These are phyloP conservation scores for Rhamnella rubrinervis DNA, from an alignment of 331 rosid species.

Conservation along the genomic window DNA sequence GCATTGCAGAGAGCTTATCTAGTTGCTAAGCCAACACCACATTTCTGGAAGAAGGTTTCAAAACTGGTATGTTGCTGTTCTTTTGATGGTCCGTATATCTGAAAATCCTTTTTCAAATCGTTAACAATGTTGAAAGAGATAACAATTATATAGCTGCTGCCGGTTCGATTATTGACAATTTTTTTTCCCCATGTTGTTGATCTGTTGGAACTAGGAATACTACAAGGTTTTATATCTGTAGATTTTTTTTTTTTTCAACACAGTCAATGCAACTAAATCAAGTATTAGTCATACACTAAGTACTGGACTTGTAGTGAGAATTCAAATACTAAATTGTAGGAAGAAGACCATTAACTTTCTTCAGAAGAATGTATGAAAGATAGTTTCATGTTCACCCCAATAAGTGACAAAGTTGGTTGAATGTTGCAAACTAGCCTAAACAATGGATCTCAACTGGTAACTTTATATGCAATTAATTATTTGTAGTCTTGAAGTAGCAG, in stretches of 20 bases:
- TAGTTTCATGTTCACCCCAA: neutral
- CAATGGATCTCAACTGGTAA: neutral
- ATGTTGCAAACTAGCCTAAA: neutral
- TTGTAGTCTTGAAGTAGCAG: neutral
- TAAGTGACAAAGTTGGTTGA: slow-evolving; percentile 5
- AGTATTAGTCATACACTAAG: neutral
- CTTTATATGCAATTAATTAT: neutral
- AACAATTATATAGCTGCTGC: neutral
- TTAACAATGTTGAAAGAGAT: neutral
- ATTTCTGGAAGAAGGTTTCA: slow-evolving; percentile 91
- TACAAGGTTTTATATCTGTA: neutral
- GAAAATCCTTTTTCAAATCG: neutral
- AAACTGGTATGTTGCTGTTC: slow-evolving; percentile 49
- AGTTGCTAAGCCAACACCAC: slow-evolving; percentile 66
- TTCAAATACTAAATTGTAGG: neutral
- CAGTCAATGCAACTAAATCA: neutral
- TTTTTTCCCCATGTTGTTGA: neutral
- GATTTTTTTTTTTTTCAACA: neutral
- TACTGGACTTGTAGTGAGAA: neutral
- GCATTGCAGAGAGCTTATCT: slow-evolving; percentile 68
- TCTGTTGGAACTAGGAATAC: neutral
- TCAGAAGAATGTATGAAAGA: neutral
- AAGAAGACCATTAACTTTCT: neutral
- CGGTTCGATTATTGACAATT: neutral
- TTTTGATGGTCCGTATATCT: neutral